Base-by-base conservation (phyloP, 75 land plant species). In the Pseudotsuga menziesii region DNA sequence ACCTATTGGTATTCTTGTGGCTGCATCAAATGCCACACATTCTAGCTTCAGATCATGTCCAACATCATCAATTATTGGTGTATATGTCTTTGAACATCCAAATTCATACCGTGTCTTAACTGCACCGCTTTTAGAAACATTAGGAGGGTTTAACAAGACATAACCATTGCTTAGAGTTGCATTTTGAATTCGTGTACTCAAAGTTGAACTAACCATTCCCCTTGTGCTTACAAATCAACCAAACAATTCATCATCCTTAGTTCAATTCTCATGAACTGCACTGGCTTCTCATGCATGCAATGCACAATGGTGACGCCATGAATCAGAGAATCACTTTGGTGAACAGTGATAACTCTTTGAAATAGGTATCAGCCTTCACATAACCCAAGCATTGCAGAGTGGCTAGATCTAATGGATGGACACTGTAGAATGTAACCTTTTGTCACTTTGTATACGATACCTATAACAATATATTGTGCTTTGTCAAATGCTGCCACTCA, bases 401-500 rank as follows among this genome's bases (percentile, higher is more conserved):
- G 52, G 99, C 99, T 67, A 87, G 88, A 73, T 96, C 97, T 56
- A 93, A 81, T 44, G 99, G 99, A 82, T 96, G 99, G 5, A 96
- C 90, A 75, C 95, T 96, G 83, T 97, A 96, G 2, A 96, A 78
- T 75, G 91, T 85, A 83, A 94, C 90, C 80, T 93, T 77, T 72
- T 86, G 75, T 96, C 98, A 86, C 92, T 96, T 76, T 96, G 98
- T 59, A 94, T 85, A 20, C 99, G 94, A 61, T 84, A 94, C 99
- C 99, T 96, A 83, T 62, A 81, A 27, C 11, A 60, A n/a, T 41
- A 69, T 44, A 69, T 7, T 2, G 12, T 41, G 20, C 6, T 69
- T 69, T 41, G 52, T 69, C 41, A 67, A 5, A 67, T 15, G 44
- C 17, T 26, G 27, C 4, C 55, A 36, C n/a, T 44, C 39, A 41